Conservation (phyloP, 768 basidiomycete genomes). For the Lactifluus rugatus region DNA sequence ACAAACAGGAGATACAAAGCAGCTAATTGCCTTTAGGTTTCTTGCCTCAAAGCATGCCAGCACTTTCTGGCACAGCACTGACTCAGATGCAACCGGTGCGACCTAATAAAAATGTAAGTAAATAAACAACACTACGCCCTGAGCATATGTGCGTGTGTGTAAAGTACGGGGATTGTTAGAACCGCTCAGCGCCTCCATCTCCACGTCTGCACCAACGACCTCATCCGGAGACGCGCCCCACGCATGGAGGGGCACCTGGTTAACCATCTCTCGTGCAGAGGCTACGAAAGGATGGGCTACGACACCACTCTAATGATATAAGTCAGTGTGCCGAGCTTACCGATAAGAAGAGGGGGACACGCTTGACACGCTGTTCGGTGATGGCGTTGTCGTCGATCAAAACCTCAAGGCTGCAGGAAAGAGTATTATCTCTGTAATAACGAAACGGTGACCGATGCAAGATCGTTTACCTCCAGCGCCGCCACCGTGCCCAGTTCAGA, state of each 20-base stretch:
- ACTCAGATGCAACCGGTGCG: no score
- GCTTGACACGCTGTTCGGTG: slow-evolving; percentile 59
- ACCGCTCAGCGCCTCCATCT: neutral
- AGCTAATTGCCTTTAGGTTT: no score
- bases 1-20: no score
- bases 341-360: slow-evolving; percentile 26
- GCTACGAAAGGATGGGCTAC: slow-evolving; percentile 50
- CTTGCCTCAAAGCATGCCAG: neutral
- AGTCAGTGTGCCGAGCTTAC: slow-evolving; percentile 16
- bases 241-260: slow-evolving; percentile 51
- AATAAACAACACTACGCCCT: neutral
- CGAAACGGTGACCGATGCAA: slow-evolving; percentile 55
- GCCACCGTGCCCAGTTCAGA: slow-evolving; percentile 39
- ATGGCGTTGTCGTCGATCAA: slow-evolving; percentile 40
- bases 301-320: slow-evolving; percentile 23
- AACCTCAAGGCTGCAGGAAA: slow-evolving; percentile 53
- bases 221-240: slow-evolving; percentile 24
- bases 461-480: slow-evolving; percentile 40
- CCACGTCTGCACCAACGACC: neutral
- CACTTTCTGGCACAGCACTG: neutral
- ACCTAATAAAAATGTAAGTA: neutral
- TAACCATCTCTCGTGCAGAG: slow-evolving; percentile 42
- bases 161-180: no score
- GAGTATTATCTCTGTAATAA: slow-evolving; percentile 51
- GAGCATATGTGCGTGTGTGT: neutral